A percentile compares a stretch with the other conserved stretches of the same genome.
These are phyloP conservation scores for Dalbergia cochinchinensis DNA, from an alignment of 306 rosid species.

Conservation along the genomic window DNA sequence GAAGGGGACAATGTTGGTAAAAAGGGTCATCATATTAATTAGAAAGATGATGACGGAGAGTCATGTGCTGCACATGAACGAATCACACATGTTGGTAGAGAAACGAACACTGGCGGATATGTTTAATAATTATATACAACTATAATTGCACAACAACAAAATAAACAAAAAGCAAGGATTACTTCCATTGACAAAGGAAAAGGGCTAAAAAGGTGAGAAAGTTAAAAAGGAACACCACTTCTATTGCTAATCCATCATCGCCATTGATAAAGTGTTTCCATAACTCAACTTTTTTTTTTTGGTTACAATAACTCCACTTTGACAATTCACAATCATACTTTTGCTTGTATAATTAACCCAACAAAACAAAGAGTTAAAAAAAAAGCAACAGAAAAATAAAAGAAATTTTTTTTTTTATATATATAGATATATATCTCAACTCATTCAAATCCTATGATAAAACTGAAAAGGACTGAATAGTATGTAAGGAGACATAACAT, in stretches of 20 bases:
- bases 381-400: not conserved
- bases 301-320: constrained; percentile 64
- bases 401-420: too few species aligned
- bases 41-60: constrained; percentile 47
- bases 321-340: constrained; percentile 74
- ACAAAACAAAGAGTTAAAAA: constrained; percentile 52
- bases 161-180: constrained; percentile 42
- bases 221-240: constrained; percentile 60
- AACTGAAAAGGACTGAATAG: constrained; percentile 61
- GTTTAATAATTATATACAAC: constrained; percentile 49
- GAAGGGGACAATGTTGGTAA: constrained; percentile 51
- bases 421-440: constrained; percentile 46
- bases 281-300: too few species aligned
- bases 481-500: constrained; percentile 58
- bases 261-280: constrained; percentile 62
- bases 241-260: constrained; percentile 62
- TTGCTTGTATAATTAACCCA: constrained; percentile 68
- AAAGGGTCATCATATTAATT: constrained; percentile 58
- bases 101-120: constrained; percentile 51
- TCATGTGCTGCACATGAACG: constrained; percentile 69
- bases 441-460: constrained; percentile 70
- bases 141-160: constrained; percentile 57
- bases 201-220: constrained; percentile 45
- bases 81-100: constrained; percentile 53
- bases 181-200: constrained; percentile 62